These are phyloP conservation scores for Allium fistulosum DNA, from an alignment of 106 monocot genomes.

Conservation along the genomic window DNA sequence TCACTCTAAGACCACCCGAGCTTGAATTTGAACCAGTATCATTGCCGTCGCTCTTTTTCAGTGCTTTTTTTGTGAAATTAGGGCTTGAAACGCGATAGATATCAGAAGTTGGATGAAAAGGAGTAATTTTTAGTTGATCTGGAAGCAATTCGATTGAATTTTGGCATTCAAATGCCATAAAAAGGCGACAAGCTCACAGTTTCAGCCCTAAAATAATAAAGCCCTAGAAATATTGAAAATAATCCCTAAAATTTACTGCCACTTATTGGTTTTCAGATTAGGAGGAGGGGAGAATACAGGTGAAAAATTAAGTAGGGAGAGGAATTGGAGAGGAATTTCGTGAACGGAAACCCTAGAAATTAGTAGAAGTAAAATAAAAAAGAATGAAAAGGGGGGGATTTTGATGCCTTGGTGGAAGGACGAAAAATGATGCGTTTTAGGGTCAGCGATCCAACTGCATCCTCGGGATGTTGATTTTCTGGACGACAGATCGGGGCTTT, in stretches of 20 bases:
- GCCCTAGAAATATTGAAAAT: neutral
- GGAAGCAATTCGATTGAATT: slow-evolving; percentile 3
- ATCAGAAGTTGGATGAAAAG: slow-evolving; percentile 4
- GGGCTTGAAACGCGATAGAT: slow-evolving; percentile 3
- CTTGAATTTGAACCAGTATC: neutral
- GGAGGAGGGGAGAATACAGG: neutral
- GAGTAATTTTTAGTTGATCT: too few species aligned
- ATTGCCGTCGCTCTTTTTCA: slow-evolving; percentile 1
- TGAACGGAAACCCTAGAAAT: neutral
- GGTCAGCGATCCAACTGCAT: neutral
- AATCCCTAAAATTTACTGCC: neutral
- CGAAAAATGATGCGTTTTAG: neutral
- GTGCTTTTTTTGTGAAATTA: neutral
- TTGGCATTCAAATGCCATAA: slow-evolving; percentile 15
- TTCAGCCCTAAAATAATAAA: neutral
- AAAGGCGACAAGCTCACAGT: neutral
- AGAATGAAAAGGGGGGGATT: neutral
- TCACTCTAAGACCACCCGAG: slow-evolving; percentile 16
- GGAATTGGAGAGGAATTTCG: neutral
- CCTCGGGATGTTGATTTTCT: neutral
- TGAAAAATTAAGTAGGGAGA: neutral
- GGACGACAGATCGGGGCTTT: too few species aligned
- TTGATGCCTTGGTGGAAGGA: neutral
- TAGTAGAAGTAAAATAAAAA: neutral
- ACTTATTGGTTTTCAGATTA: neutral